Conservation (phyloP, 768 basidiomycete genomes). For the Lyophyllum atratum region DNA sequence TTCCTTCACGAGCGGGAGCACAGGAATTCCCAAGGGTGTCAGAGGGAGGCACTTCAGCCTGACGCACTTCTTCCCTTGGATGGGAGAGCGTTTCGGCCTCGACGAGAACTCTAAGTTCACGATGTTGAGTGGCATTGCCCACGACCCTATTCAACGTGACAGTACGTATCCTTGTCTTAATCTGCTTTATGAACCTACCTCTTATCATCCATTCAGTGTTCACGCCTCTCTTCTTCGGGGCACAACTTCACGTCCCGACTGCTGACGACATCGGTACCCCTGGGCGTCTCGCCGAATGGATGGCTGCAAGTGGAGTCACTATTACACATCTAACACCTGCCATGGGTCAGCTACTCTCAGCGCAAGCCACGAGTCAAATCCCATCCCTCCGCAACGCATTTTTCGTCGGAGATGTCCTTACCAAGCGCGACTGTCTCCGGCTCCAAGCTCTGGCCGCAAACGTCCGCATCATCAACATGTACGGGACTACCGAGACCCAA, state of each 20-base stretch:
- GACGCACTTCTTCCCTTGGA: conserved; percentile 99
- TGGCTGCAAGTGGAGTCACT: conserved; percentile 88
- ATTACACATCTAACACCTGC: conserved; percentile 98
- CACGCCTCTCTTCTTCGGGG: conserved; percentile 97
- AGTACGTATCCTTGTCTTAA: conserved; percentile 59
- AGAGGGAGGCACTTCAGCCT: conserved; percentile 92
- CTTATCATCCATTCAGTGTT: conserved; percentile 64
- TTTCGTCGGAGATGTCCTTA: conserved; percentile 98
- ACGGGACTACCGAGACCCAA: conserved; percentile 98
- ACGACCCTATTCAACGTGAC: conserved; percentile 98
- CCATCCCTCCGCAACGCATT: conserved; percentile 88
- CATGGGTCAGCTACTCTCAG: conserved; percentile 96
- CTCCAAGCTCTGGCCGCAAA: conserved; percentile 91
- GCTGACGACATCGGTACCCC: conserved; percentile 97
- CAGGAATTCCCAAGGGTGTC: conserved; percentile 98
- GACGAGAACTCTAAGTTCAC: conserved; percentile 82
- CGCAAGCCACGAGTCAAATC: conserved; percentile 78
- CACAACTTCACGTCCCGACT: conserved; percentile 93
- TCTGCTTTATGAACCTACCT: background rate
- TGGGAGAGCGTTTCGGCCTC: conserved; percentile 86
- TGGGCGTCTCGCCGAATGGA: conserved; percentile 96
- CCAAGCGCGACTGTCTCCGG: conserved; percentile 95
- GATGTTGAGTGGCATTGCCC: conserved; percentile 98
- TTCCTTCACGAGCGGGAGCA: conserved; percentile 96
- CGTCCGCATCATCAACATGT: conserved; percentile 98